Conservation (phyloP, 1,284 basidiomycete genomes). For the Sanghuangporus baumii region DNA sequence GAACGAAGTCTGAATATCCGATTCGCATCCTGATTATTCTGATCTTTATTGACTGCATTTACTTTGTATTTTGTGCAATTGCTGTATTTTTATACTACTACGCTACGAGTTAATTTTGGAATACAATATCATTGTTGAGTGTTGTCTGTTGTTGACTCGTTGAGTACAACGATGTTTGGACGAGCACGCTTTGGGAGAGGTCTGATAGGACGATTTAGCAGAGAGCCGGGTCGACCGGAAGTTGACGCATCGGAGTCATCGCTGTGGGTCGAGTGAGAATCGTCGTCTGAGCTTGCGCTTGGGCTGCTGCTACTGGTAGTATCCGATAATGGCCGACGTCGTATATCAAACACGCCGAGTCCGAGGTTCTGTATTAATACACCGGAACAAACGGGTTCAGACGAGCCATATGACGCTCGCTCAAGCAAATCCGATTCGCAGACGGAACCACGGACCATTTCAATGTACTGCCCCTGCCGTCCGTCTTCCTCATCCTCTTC, state of each 20-base stretch:
- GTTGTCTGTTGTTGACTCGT: not conserved
- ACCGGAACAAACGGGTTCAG: not conserved
- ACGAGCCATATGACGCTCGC: not conserved
- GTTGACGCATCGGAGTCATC: constrained; percentile 2
- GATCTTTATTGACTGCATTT: not conserved
- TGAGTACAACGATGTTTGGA: constrained; percentile 13
- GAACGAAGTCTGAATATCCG: not conserved
- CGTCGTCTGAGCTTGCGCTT: constrained; percentile 4
- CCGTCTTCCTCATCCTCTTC: too few relatives aligned
- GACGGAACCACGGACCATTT: constrained; percentile 18
- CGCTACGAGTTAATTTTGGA: not conserved
- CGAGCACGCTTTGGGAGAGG: constrained; percentile 13
- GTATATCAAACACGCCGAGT: constrained; percentile 24
- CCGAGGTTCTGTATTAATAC: constrained; percentile 20
- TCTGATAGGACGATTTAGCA: constrained; percentile 10
- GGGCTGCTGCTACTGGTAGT: not conserved
- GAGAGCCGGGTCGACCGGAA: constrained; percentile 2
- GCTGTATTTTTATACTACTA: constrained; percentile 8
- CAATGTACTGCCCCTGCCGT: constrained; percentile 19
- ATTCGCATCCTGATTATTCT: not conserved
- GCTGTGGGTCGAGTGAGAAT: constrained; percentile 6
- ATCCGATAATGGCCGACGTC: constrained; percentile 9
- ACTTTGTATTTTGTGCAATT: not conserved
- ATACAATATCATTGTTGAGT: not conserved
- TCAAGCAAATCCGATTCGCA: not conserved